phyloP scores from a whole-genome alignment of 2,329 filamentous ascomycete genomes.

The Fusarium clavum region DNA sequence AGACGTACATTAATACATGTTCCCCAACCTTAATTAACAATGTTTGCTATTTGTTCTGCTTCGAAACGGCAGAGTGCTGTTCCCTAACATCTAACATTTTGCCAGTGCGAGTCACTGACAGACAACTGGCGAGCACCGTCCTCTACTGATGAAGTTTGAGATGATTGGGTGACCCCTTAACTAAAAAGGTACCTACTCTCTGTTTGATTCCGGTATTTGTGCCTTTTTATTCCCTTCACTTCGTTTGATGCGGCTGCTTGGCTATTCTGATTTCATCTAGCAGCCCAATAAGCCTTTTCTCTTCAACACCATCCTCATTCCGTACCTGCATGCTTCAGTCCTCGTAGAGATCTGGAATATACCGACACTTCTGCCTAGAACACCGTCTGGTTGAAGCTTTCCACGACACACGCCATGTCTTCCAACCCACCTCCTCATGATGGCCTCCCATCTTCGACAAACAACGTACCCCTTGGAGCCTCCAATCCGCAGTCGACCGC shows the following conservation, averaged over 20 bases:
- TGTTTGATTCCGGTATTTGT: background rate
- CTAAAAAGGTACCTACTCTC: background rate
- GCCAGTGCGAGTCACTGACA: conserved; percentile 10
- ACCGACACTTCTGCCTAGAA: background rate
- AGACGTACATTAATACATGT: conserved; percentile 2
- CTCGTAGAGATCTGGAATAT: background rate
- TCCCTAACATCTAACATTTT: background rate
- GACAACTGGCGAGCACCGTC: conserved; percentile 6
- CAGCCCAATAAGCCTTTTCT: background rate
- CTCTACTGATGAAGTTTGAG: background rate
- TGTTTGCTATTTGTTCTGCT: background rate
- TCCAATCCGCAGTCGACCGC: background rate
- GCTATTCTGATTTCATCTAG: background rate
- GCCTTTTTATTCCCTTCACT: background rate
- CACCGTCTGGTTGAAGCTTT: background rate
- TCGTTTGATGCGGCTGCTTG: conserved; percentile 1
- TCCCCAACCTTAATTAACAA: conserved; percentile 3
- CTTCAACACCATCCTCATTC: background rate
- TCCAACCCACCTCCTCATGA: background rate
- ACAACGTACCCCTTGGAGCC: background rate
- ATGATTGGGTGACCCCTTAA: background rate
- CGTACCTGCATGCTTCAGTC: background rate
- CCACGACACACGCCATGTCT: conserved; percentile 7
- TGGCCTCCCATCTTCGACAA: background rate
- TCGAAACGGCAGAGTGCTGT: background rate